phyloP scores from a whole-genome alignment of 345 rosid genomes.

The Cochlearia excelsa region DNA sequence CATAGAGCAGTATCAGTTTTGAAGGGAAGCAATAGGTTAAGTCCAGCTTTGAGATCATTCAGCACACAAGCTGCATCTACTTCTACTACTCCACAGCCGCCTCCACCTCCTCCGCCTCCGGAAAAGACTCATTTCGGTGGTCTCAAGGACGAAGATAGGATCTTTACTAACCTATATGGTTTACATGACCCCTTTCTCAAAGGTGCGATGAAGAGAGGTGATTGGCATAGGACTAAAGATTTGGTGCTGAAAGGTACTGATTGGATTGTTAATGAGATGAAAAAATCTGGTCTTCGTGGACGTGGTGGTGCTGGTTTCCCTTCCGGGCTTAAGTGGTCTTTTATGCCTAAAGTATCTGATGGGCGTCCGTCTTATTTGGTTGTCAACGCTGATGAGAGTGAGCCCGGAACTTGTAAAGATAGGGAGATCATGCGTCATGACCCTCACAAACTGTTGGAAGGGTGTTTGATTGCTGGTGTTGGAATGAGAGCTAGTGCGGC shows the following conservation, averaged over 20 bases:
- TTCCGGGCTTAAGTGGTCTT: slow-evolving; percentile 97
- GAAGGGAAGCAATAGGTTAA: slow-evolving; percentile 45
- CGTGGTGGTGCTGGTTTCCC: slow-evolving; percentile 99
- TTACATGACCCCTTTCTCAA: slow-evolving; percentile 89
- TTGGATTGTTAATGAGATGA: slow-evolving; percentile 93
- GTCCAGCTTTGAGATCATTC: slow-evolving; percentile 53
- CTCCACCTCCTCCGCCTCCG: slow-evolving; percentile 87
- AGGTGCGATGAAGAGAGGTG: slow-evolving; percentile 96
- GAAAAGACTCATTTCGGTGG: slow-evolving; percentile 98
- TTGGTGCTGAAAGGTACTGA: slow-evolving; percentile 93
- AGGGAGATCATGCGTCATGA: slow-evolving; percentile 98
- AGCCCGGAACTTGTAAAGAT: slow-evolving; percentile 99
- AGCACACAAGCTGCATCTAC: slow-evolving; percentile 76
- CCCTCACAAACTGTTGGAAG: slow-evolving; percentile 94
- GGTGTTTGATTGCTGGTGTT: slow-evolving; percentile 97
- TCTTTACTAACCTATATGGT: slow-evolving; percentile 90
- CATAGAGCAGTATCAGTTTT: slow-evolving; percentile 49
- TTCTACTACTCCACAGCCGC: slow-evolving; percentile 64
- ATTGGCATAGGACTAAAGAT: slow-evolving; percentile 94
- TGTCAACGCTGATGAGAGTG: slow-evolving; percentile 99
- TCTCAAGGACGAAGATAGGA: slow-evolving; percentile 90
- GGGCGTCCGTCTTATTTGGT: slow-evolving; percentile 98
- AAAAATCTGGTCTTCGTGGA: slow-evolving; percentile 94
- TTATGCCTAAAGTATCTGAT: slow-evolving; percentile 97
- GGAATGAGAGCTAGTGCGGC: slow-evolving; percentile 99